Percentiles rank a stretch among this genome's conserved stretches.
These are phyloP conservation scores for Rubroboletus pulcherrimus DNA, from an alignment of 768 basidiomycete genomes.

Conservation along the genomic window DNA sequence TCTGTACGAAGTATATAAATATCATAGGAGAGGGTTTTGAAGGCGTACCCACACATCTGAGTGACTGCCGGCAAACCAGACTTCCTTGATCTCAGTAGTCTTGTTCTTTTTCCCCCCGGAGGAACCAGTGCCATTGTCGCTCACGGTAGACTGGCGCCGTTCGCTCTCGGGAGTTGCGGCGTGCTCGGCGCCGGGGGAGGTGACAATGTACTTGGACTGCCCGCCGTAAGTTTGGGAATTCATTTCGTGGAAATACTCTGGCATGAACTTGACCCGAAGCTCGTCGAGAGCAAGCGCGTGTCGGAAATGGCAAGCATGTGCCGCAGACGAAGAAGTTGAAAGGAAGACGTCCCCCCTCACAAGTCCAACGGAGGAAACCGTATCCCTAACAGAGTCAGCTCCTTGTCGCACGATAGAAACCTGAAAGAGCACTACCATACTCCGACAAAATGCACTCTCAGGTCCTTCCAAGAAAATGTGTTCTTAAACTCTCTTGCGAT, in stretches of 20 bases:
- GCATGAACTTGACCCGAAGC: constrained; percentile 55
- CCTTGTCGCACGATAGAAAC: no score
- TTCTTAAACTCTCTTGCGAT: constrained; percentile 37
- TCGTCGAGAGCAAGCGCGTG: constrained; percentile 68
- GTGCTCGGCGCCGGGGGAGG: neutral
- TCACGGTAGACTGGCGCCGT: neutral
- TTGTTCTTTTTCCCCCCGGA: neutral
- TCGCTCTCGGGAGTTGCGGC: neutral
- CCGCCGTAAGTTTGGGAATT: constrained; percentile 18
- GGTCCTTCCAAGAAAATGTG: constrained; percentile 41
- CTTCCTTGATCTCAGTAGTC: constrained; percentile 46
- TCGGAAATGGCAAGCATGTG: constrained; percentile 54
- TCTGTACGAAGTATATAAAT: constrained; percentile 7
- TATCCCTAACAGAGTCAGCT: constrained; percentile 67
- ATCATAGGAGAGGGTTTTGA: no score
- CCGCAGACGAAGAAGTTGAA: constrained; percentile 56
- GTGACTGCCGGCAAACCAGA: constrained; percentile 60
- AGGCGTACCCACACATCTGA: constrained; percentile 29
- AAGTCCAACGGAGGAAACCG: constrained; percentile 60
- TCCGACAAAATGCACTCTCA: constrained; percentile 49
- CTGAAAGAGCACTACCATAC: constrained; percentile 32
- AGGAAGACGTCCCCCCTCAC: constrained; percentile 43
- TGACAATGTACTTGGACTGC: constrained; percentile 7
- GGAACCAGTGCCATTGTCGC: neutral
- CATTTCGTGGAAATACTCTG: constrained; percentile 34